These are phyloP conservation scores for Letharia columbiana DNA, from an alignment of 495 filamentous ascomycete genomes.

Conservation along the genomic window DNA sequence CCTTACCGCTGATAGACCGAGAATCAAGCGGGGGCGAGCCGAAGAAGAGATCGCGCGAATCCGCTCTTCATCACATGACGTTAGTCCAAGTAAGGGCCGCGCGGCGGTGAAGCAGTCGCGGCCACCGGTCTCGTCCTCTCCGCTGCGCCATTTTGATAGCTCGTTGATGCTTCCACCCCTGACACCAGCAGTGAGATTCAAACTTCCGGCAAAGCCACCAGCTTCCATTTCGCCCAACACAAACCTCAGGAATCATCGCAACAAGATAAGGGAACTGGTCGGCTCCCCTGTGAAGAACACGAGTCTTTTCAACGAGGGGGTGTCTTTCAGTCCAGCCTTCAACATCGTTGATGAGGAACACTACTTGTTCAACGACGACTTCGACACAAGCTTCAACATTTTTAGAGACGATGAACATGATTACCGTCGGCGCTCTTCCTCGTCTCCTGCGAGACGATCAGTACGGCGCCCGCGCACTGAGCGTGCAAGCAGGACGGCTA, in stretches of 20 bases:
- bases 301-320: constrained; percentile 51
- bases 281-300: constrained; percentile 76
- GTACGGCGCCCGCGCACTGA: constrained; percentile 54
- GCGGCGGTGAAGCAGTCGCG: constrained; percentile 39
- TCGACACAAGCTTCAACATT: constrained; percentile 56
- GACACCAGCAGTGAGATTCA: constrained; percentile 80
- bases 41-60: constrained; percentile 95
- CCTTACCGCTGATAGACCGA: constrained; percentile 58
- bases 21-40: constrained; percentile 77
- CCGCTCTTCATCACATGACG: constrained; percentile 80
- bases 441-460: constrained; percentile 71
- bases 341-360: constrained; percentile 38
- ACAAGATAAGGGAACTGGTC: constrained; percentile 76
- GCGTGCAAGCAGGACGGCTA: constrained; percentile 45
- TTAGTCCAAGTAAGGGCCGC: constrained; percentile 63
- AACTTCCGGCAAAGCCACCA: constrained; percentile 70
- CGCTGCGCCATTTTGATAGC: constrained; percentile 45
- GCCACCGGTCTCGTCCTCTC: constrained; percentile 48
- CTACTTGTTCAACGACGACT: constrained; percentile 41
- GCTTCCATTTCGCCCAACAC: constrained; percentile 90
- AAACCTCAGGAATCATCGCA: constrained; percentile 84
- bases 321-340: constrained; percentile 74
- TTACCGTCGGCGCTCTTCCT: constrained; percentile 44
- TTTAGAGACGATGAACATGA: constrained; percentile 55
- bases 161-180: constrained; percentile 68